These are phyloP conservation scores for Suillus clintonianus DNA, from an alignment of 768 basidiomycete genomes.

Conservation along the genomic window DNA sequence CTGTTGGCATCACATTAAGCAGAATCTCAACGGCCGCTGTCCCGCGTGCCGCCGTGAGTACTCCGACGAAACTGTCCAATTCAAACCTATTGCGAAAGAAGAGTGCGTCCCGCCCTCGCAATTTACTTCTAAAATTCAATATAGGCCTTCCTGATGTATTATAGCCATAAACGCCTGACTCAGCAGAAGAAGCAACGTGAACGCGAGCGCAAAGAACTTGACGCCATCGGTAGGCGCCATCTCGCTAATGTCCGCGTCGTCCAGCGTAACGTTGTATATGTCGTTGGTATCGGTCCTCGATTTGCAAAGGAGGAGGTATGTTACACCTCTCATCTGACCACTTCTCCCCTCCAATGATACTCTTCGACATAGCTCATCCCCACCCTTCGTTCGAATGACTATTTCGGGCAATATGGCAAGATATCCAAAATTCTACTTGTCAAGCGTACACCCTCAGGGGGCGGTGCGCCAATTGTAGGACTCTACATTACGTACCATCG, in stretches of 20 bases:
- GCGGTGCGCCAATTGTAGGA: conserved; percentile 77
- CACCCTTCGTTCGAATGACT: conserved; percentile 90
- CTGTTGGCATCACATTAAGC: conserved; percentile 98
- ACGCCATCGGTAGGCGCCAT: conserved; percentile 79
- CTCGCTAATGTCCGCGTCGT: conserved; percentile 95
- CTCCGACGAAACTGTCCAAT: conserved; percentile 90
- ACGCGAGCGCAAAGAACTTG: conserved; percentile 94
- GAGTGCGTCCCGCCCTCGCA: conserved; percentile 65
- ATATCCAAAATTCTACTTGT: conserved; percentile 93
- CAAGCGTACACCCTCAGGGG: conserved; percentile 80
- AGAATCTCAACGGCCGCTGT: conserved; percentile 93
- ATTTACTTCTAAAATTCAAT: conserved; percentile 12
- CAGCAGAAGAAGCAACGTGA: conserved; percentile 95
- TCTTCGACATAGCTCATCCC: conserved; percentile 68
- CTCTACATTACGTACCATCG: conserved; percentile 96
- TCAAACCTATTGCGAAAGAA: conserved; percentile 92
- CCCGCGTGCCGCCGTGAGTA: conserved; percentile 95
- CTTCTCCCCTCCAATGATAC: conserved; percentile 7
- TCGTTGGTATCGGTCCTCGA: conserved; percentile 90
- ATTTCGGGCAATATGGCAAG: conserved; percentile 98
- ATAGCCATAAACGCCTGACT: conserved; percentile 89
- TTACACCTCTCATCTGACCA: neutral
- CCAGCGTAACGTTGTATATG: conserved; percentile 94
- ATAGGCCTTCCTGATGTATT: conserved; percentile 15
- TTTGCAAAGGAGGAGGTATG: conserved; percentile 96